Percentiles rank a stretch among this genome's conserved stretches.
phyloP scores from a whole-genome alignment of 23 red algal species.

The Gracilariopsis chorda region DNA sequence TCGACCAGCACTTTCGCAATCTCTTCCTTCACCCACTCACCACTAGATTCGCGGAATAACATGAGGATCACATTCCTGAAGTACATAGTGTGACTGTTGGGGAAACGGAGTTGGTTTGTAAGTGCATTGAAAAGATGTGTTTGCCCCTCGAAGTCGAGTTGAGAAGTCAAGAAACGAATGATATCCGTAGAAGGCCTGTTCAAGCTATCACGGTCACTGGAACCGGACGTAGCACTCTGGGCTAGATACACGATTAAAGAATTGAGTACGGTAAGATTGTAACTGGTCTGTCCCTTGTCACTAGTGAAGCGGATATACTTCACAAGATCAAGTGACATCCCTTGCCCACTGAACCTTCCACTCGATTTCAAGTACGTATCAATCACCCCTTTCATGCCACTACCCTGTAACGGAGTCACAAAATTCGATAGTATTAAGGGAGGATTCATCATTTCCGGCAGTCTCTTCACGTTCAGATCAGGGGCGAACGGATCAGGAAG shows the following conservation, averaged over 20 bases:
- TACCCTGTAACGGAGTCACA: constrained; percentile 15
- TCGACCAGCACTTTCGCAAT: constrained; percentile 91
- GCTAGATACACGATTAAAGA: constrained; percentile 90
- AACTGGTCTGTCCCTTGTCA: neutral
- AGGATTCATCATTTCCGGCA: constrained; percentile 70
- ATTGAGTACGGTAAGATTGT: constrained; percentile 61
- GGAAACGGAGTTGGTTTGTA: constrained; percentile 91
- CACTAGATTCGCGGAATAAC: constrained; percentile 72
- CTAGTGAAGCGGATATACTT: neutral
- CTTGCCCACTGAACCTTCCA: neutral
- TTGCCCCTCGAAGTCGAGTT: constrained; percentile 86
- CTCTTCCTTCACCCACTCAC: constrained; percentile 84
- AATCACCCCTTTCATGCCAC: constrained; percentile 50
- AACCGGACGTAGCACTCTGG: constrained; percentile 33
- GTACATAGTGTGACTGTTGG: constrained; percentile 93
- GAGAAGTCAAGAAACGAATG: constrained; percentile 59
- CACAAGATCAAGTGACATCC: neutral
- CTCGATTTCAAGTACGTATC: constrained; percentile 60
- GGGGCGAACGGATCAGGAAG: constrained; percentile 94
- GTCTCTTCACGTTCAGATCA: constrained; percentile 78
- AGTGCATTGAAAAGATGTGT: constrained; percentile 78
- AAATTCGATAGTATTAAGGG: constrained; percentile 77
- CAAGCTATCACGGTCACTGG: neutral
- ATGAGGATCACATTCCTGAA: constrained; percentile 84
- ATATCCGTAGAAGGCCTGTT: constrained; percentile 40